Conservation (phyloP, 2,329 filamentous ascomycete species). For the Akanthomyces dipterigenus region DNA sequence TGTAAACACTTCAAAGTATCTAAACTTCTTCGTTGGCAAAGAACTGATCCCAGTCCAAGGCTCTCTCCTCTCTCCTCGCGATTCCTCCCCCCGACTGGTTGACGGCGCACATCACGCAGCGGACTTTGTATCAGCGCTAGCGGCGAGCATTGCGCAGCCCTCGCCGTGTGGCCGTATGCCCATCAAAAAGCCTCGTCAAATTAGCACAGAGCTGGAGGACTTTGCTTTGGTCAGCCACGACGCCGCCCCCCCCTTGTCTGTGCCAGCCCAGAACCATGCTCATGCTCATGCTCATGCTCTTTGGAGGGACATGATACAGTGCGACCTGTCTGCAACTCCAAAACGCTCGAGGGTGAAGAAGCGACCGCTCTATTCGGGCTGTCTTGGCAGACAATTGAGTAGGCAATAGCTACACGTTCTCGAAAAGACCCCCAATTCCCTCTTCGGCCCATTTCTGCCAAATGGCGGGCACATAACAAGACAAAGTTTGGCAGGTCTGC, state of each 20-base stretch:
- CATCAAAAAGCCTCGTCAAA: slow-evolving; percentile 27
- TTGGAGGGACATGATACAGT: not conserved
- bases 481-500: not conserved
- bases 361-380: not conserved
- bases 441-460: not conserved
- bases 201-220: not conserved
- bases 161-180: slow-evolving; percentile 24
- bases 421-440: not conserved
- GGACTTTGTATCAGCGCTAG: slow-evolving; percentile 10
- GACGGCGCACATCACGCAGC: not conserved
- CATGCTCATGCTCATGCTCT: not conserved
- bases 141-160: slow-evolving; percentile 17
- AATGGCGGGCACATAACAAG: not conserved
- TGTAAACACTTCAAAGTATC: not conserved
- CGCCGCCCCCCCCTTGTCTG: not conserved
- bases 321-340: not conserved
- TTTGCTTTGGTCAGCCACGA: not conserved
- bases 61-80: not conserved
- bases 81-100: not conserved
- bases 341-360: not conserved
- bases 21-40: not conserved
- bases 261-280: not conserved
- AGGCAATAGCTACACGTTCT: not conserved
- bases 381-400: not conserved
- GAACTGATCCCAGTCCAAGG: not conserved